Evolutionary conservation across 2,329 filamentous ascomycete genomes (phyloP).

Genomic region (Ceratocystiopsis sp.): DNA sequence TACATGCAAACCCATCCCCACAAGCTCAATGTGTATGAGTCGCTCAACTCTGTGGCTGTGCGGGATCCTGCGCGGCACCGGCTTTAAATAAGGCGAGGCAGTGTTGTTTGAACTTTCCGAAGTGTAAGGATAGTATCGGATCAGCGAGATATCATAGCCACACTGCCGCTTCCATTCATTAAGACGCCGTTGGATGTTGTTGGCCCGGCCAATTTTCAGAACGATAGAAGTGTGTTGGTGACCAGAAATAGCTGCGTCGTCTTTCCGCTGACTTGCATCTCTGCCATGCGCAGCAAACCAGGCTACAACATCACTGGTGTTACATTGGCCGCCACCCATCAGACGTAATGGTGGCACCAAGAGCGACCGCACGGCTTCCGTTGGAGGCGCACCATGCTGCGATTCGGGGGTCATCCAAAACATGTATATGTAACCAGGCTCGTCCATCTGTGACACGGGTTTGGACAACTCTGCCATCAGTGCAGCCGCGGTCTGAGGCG

Average conservation of each 20-base stretch:
- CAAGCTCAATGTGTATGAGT: slow-evolving; percentile 79
- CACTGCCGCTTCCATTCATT: slow-evolving; percentile 92
- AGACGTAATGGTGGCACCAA: slow-evolving; percentile 30
- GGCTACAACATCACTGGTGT: slow-evolving; percentile 37
- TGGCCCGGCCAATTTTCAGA: slow-evolving; percentile 48
- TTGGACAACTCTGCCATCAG: slow-evolving; percentile 63
- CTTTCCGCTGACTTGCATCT: too few relatives aligned
- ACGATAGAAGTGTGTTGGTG: slow-evolving; percentile 15
- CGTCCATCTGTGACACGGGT: slow-evolving; percentile 56
- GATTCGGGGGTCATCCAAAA: slow-evolving; percentile 78
- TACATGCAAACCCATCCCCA: slow-evolving; percentile 37
- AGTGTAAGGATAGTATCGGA: slow-evolving; percentile 82
- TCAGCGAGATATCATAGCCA: slow-evolving; percentile 69
- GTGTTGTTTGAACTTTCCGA: slow-evolving; percentile 18
- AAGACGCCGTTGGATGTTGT: slow-evolving; percentile 79
- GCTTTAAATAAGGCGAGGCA: too few relatives aligned
- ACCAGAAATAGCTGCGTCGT: too few relatives aligned
- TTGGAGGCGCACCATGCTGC: slow-evolving; percentile 33
- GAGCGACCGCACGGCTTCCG: slow-evolving; percentile 41
- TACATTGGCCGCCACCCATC: slow-evolving; percentile 21
- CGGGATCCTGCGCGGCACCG: slow-evolving; percentile 51
- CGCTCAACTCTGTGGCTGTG: slow-evolving; percentile 80
- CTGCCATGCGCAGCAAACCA: slow-evolving; percentile 22
- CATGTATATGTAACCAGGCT: slow-evolving; percentile 93
- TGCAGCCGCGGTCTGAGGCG: slow-evolving; percentile 49